Evolutionary conservation across 441 rosid species (phyloP).

Genomic region (Adansonia grandidieri): DNA sequence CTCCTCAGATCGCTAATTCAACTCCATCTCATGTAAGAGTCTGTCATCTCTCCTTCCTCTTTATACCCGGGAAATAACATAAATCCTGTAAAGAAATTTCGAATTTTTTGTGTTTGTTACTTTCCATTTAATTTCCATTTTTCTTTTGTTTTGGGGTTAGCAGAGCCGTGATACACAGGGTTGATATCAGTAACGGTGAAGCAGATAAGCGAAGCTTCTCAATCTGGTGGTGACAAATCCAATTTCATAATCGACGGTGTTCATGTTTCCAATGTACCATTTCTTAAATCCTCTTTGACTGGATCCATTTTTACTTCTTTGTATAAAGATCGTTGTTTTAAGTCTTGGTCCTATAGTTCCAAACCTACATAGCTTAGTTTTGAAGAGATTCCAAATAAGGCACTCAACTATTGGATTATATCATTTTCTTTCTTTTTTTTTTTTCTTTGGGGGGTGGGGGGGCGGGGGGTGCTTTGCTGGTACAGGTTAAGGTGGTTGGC

Average conservation of each 20-base stretch:
- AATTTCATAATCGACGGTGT: constrained; percentile 63
- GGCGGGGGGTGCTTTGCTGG: neutral
- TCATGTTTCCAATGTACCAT: constrained; percentile 62
- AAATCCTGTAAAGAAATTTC: neutral
- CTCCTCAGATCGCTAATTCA: constrained; percentile 49
- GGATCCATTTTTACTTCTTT: neutral
- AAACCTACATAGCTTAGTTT: neutral
- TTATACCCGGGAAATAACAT: neutral
- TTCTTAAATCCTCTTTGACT: neutral
- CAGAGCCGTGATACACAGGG: constrained; percentile 68
- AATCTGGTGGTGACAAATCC: constrained; percentile 76
- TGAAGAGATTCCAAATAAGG: constrained; percentile 8
- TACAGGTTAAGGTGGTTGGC: constrained; percentile 80
- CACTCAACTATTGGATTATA: neutral
- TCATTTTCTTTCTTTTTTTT: neutral
- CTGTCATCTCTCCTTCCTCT: constrained; percentile 16
- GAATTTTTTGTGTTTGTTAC: neutral
- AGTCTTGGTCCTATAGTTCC: neutral
- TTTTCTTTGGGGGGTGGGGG: too few species aligned
- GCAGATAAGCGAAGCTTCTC: constrained; percentile 78
- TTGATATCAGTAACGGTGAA: constrained; percentile 81
- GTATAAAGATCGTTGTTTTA: neutral
- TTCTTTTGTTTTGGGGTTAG: constrained; percentile 2
- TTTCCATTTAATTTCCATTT: constrained; percentile 14
- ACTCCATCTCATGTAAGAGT: constrained; percentile 60